Conservation (phyloP, 495 filamentous ascomycete species). For the Xylaria palmicola region DNA sequence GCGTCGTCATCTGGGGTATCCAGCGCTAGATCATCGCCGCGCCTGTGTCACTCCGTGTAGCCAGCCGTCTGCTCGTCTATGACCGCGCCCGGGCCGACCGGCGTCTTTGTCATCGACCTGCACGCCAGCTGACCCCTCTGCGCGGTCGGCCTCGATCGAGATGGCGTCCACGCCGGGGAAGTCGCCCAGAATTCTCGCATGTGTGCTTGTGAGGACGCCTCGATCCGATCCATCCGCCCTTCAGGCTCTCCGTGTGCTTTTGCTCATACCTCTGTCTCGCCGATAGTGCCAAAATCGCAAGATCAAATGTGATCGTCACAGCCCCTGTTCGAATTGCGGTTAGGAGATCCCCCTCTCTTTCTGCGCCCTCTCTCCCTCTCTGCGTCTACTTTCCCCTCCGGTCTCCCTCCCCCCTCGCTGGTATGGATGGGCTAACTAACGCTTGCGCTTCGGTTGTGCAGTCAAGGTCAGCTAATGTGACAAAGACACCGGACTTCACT, state of each 20-base stretch:
- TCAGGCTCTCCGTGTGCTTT: background rate
- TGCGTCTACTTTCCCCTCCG: too few relatives aligned
- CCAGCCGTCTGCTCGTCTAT: background rate
- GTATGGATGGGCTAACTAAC: background rate
- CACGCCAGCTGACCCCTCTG: too few relatives aligned
- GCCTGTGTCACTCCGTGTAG: background rate
- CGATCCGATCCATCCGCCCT: background rate
- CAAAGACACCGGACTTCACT: constrained; percentile 6
- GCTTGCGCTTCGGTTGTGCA: constrained; percentile 3
- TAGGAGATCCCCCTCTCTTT: constrained; percentile 35
- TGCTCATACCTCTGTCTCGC: constrained; percentile 18
- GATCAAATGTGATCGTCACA: constrained; percentile 67
- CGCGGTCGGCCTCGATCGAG: too few relatives aligned
- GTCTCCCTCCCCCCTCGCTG: background rate
- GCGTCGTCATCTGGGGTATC: background rate
- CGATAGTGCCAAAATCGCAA: constrained; percentile 63
- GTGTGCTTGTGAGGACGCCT: constrained; percentile 27
- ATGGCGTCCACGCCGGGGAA: constrained; percentile 19
- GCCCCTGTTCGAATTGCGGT: constrained; percentile 64
- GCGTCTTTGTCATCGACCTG: background rate
- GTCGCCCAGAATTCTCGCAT: constrained; percentile 37
- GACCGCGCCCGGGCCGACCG: background rate
- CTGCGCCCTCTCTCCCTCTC: too few relatives aligned
- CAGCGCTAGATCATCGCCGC: too few relatives aligned
- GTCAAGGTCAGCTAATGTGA: constrained; percentile 23